These are phyloP conservation scores for Dictyostelium firmibasis DNA, from an alignment of 78 protist species.

Conservation along the genomic window DNA sequence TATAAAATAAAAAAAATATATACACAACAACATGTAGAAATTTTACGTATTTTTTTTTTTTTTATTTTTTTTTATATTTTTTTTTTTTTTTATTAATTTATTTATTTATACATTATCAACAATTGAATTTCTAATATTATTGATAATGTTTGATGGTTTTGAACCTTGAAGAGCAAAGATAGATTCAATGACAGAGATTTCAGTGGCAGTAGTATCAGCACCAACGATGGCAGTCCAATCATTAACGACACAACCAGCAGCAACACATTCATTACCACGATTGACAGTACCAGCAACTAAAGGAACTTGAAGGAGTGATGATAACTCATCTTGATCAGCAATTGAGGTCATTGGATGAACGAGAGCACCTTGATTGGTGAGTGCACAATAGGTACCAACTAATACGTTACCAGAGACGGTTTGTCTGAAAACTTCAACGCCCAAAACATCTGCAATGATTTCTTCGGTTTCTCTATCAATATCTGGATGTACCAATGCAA, in stretches of 20 bases:
- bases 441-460: constrained; percentile 95
- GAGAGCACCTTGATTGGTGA: constrained; percentile 97
- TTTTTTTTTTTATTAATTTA: neutral
- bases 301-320: constrained; percentile 97
- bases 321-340: constrained; percentile 96
- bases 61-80: neutral
- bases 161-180: constrained; percentile 73
- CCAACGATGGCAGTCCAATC: constrained; percentile 99
- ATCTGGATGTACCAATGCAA: constrained; percentile 98
- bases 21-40: no score
- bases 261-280: constrained; percentile 93
- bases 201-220: constrained; percentile 97
- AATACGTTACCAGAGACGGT: constrained; percentile 96
- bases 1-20: neutral
- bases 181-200: constrained; percentile 93
- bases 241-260: constrained; percentile 96
- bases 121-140: constrained; percentile 61
- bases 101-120: constrained; percentile 70
- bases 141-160: constrained; percentile 43
- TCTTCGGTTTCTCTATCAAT: constrained; percentile 98
- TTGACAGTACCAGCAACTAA: constrained; percentile 97
- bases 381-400: constrained; percentile 95
- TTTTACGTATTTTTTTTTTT: neutral
- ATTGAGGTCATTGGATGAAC: constrained; percentile 97
- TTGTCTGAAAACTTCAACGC: constrained; percentile 98